Base-by-base conservation (phyloP, 257 asterid genomes). In the Ehretia macrophylla region DNA sequence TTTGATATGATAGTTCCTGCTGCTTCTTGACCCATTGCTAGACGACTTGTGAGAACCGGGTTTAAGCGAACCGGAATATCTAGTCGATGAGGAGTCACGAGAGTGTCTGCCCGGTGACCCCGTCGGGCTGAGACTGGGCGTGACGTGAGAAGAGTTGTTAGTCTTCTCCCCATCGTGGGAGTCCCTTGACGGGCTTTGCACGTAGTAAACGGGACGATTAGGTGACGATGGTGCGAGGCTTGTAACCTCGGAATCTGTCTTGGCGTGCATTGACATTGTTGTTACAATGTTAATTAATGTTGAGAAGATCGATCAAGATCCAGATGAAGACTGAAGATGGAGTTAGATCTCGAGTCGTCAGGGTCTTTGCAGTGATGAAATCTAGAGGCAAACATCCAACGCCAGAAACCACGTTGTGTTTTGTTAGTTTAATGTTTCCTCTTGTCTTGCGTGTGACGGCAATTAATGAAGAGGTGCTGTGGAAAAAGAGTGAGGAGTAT, bases 131-230 rank as follows among this genome's bases (percentile, higher is more conserved):
- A 83, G 75, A 0, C 82, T 76, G 48, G 98, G 98, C 13, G 96
- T 91, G 4, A 95, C 35, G 59, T 84, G 98, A 73, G 85, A 88
- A 0, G 98, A 91, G 44, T 88, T 84, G 1, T 94, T 82, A 4
- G 98, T 90, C 80, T 91, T 91, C 65, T 87, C 98, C 1, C 96
- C 96, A 50, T 91, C 98, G 68, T 91, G 96, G 0, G 98, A 87
- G 72, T 91, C 98, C 57, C 98, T 50, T 8, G 98, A 91, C 21
- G 98, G 96, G 45, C 94, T 83, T 68, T 91, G 98, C 56, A 91
- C 98, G 68, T 88, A 91, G 83, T 91, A 91, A 16, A 75, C 94
- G 14, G 82, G 75, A 64, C 95, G 81, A 39, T 82, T 85, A 12
- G 98, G 96, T 8, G 98, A 85, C 8, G 94, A 83, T 23, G 96